Evolutionary conservation across 768 basidiomycete species (phyloP).

Genomic region (Tylopilus balloui): DNA sequence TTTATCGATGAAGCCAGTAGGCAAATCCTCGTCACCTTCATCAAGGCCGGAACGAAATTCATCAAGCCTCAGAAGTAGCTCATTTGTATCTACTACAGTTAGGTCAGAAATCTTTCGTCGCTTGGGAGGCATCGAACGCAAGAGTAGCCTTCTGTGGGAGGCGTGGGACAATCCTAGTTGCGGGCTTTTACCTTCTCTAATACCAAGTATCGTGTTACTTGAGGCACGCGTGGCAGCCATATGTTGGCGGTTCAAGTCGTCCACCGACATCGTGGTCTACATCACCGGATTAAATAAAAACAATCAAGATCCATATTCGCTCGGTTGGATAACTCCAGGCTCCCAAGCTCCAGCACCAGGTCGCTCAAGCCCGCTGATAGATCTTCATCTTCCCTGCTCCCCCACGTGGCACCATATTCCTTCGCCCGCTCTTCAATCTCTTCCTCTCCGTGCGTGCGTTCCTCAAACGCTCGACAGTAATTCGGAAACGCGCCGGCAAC

Average conservation of each 20-base stretch:
- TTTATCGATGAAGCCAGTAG: neutral
- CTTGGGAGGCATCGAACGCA: neutral
- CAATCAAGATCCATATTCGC: neutral
- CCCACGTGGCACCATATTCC: constrained; percentile 9
- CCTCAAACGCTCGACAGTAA: constrained; percentile 14
- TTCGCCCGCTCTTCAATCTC: neutral
- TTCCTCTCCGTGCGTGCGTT: constrained; percentile 3
- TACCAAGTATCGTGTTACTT: too few species aligned
- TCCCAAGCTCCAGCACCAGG: neutral
- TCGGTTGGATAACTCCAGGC: neutral
- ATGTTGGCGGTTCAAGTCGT: too few species aligned
- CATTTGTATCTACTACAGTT: neutral
- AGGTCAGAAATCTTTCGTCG: neutral
- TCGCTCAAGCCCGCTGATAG: constrained; percentile 11
- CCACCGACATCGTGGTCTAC: too few species aligned
- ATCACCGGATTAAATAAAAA: neutral
- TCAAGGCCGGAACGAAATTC: neutral
- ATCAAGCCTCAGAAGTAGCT: neutral
- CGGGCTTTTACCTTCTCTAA: too few species aligned
- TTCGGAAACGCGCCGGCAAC: constrained; percentile 21
- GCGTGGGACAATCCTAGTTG: too few species aligned
- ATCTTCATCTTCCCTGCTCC: constrained; percentile 27
- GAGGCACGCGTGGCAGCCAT: too few species aligned
- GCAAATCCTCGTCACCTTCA: neutral
- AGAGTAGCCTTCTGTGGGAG: too few species aligned